A percentile compares a stretch with the other conserved stretches of the same genome.
These are phyloP conservation scores for Telopea speciosissima DNA, from an alignment of 177 flowering plant species.

Conservation along the genomic window DNA sequence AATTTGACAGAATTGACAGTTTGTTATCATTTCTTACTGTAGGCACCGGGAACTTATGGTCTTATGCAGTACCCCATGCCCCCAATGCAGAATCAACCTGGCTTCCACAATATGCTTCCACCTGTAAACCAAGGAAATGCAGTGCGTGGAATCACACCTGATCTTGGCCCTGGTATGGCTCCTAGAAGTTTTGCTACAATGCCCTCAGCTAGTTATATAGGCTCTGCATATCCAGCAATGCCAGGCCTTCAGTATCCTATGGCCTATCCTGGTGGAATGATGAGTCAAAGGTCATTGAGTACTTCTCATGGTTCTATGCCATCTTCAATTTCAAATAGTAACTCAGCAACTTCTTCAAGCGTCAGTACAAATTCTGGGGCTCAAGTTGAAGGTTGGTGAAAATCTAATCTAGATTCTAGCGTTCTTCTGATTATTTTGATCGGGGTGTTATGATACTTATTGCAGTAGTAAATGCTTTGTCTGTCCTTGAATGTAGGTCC, in stretches of 20 bases:
- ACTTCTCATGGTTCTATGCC: slow-evolving; percentile 53
- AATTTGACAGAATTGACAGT: background rate
- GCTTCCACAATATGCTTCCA: slow-evolving; percentile 63
- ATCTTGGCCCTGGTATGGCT: slow-evolving; percentile 43
- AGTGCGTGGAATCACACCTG: slow-evolving; percentile 53
- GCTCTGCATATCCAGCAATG: slow-evolving; percentile 61
- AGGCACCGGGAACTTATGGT: slow-evolving; percentile 92
- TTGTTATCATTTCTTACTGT: slow-evolving; percentile 14
- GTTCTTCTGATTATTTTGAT: slow-evolving; percentile 10
- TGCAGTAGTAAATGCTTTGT: slow-evolving; percentile 7
- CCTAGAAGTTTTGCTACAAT: slow-evolving; percentile 58
- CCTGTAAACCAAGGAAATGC: slow-evolving; percentile 66
- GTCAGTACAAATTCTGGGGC: slow-evolving; percentile 49
- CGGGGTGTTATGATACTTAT: slow-evolving; percentile 3
- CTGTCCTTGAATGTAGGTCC: slow-evolving; percentile 63
- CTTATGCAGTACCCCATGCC: slow-evolving; percentile 80
- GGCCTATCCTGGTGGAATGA: slow-evolving; percentile 73
- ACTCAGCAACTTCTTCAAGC: slow-evolving; percentile 46
- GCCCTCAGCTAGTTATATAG: slow-evolving; percentile 59
- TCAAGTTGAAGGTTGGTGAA: slow-evolving; percentile 80
- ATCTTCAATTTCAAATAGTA: slow-evolving; percentile 35
- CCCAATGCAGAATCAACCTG: slow-evolving; percentile 70
- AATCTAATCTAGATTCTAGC: background rate
- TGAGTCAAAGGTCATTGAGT: slow-evolving; percentile 54
- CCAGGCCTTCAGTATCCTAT: slow-evolving; percentile 74